phyloP scores from a whole-genome alignment of 2,329 filamentous ascomycete species.

The Chaetothyriales sp. region DNA sequence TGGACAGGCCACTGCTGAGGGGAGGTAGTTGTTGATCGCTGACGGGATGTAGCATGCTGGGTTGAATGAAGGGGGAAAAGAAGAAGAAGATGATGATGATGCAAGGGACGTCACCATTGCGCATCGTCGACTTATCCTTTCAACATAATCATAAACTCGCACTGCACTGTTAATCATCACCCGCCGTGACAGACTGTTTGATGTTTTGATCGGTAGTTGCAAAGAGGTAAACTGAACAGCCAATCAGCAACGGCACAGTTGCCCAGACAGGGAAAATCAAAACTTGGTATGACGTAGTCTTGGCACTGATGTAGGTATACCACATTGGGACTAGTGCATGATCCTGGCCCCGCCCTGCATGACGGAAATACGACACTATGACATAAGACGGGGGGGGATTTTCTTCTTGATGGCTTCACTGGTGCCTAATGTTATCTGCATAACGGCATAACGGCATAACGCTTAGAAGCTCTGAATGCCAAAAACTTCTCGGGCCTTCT shows the following conservation, averaged over 20 bases:
- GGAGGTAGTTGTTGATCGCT: slow-evolving; percentile 12
- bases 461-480: no score
- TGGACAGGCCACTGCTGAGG: slow-evolving; percentile 14
- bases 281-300: neutral
- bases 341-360: neutral
- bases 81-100: no score
- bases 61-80: slow-evolving; percentile 7
- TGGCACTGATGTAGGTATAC: neutral
- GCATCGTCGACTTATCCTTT: no score
- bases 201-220: neutral
- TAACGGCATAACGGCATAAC: no score
- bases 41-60: slow-evolving; percentile 16
- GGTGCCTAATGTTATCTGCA: no score
- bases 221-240: neutral
- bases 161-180: no score
- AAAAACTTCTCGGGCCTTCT: no score
- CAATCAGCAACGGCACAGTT: neutral
- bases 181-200: no score
- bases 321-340: neutral
- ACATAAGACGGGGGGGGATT: neutral
- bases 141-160: no score
- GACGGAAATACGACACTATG: neutral
- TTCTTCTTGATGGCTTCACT: no score
- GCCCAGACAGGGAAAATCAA: neutral
- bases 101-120: neutral